Conservation (phyloP, 2,329 filamentous ascomycete genomes). For the Drechslera avenae region DNA sequence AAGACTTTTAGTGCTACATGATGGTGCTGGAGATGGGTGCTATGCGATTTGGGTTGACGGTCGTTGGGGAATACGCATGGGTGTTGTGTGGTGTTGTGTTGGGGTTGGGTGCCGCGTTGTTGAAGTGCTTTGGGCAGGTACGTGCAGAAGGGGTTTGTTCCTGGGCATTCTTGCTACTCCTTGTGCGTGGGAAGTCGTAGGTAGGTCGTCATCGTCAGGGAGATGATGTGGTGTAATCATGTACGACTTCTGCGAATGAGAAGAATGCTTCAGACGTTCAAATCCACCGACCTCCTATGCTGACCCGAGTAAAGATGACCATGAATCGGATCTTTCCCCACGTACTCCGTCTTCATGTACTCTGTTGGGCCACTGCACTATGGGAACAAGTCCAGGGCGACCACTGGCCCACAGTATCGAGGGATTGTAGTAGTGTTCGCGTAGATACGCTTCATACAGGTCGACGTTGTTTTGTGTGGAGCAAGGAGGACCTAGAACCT, state of each 20-base stretch:
- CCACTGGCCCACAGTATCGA: too few relatives aligned
- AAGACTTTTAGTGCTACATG: conserved; percentile 44
- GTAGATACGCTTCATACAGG: conserved; percentile 1
- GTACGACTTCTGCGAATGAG: too few relatives aligned
- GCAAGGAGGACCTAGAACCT: conserved; percentile 6
- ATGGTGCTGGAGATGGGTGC: conserved; percentile 36
- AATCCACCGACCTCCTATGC: too few relatives aligned
- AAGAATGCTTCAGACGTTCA: too few relatives aligned
- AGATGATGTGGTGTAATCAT: too few relatives aligned
- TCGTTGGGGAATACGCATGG: conserved; percentile 12
- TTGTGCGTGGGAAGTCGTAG: neutral
- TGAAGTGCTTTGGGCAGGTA: conserved; percentile 15
- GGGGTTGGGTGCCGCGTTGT: conserved; percentile 12
- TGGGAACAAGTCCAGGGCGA: too few relatives aligned
- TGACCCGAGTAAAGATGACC: too few relatives aligned
- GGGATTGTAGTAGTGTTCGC: neutral
- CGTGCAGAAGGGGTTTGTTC: conserved; percentile 5
- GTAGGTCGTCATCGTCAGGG: neutral
- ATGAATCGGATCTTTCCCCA: too few relatives aligned
- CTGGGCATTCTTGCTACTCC: conserved; percentile 1
- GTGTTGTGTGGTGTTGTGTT: conserved; percentile 8
- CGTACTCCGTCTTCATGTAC: too few relatives aligned
- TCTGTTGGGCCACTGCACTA: too few relatives aligned
- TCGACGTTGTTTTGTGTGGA: conserved; percentile 1
- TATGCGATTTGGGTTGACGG: conserved; percentile 26